Evolutionary conservation across 768 basidiomycete genomes (phyloP).

Genomic region (Leccinum pellstonianum): DNA sequence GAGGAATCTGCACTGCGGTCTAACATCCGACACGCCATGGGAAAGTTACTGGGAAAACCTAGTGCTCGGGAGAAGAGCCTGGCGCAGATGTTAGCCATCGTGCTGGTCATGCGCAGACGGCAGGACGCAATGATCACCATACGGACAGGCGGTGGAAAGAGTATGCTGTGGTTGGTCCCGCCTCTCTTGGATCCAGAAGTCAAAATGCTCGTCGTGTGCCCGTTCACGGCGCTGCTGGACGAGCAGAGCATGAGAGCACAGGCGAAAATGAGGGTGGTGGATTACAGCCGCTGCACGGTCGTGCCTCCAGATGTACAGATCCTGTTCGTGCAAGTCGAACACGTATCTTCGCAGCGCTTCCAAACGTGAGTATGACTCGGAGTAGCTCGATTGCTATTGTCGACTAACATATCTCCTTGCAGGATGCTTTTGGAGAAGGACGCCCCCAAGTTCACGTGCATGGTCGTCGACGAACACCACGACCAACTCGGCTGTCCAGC

Average conservation of each 20-base stretch:
- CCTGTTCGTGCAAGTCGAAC: conserved; percentile 11
- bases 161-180: conserved; percentile 9
- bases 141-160: conserved; percentile 7
- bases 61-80: neutral
- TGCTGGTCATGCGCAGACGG: neutral
- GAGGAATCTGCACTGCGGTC: neutral
- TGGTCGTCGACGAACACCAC: conserved; percentile 10
- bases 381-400: too few relatives aligned
- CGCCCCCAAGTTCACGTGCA: neutral
- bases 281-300: neutral
- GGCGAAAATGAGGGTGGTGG: neutral
- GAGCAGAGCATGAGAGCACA: conserved; percentile 4
- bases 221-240: conserved; percentile 3
- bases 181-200: neutral
- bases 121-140: conserved; percentile 8
- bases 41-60: neutral
- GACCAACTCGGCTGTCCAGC: conserved; percentile 5
- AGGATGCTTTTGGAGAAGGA: neutral
- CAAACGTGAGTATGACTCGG: too few relatives aligned
- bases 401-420: too few relatives aligned
- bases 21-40: neutral
- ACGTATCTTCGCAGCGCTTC: neutral
- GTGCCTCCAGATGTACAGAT: neutral
- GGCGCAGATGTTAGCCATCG: conserved; percentile 1
- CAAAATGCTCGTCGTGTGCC: conserved; percentile 8